These are phyloP conservation scores for Arthroderma uncinatum DNA, from an alignment of 2,329 filamentous ascomycete species.

Conservation along the genomic window DNA sequence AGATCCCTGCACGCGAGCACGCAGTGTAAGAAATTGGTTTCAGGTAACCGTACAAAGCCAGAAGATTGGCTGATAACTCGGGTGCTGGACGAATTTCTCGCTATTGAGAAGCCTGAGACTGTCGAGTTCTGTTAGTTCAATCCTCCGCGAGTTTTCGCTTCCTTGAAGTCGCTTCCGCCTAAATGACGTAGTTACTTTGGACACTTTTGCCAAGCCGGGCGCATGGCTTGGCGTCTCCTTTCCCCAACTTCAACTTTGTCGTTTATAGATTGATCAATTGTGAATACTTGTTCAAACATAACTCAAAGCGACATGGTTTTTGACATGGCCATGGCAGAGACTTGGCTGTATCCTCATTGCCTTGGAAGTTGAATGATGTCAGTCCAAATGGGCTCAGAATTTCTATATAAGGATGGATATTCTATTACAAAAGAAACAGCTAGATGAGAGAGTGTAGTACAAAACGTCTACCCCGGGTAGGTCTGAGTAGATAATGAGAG, in stretches of 20 bases:
- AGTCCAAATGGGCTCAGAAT: too few relatives aligned
- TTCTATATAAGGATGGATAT: background rate
- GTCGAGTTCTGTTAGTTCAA: background rate
- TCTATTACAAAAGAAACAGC: constrained; percentile 2
- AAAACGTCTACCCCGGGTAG: background rate
- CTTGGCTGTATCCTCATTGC: too few relatives aligned
- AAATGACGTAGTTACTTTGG: background rate
- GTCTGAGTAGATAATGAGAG: background rate
- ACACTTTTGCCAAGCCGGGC: background rate
- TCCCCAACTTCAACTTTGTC: too few relatives aligned
- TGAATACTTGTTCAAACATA: too few relatives aligned
- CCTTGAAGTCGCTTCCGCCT: background rate
- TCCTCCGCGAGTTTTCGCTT: background rate
- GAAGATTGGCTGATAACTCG: background rate
- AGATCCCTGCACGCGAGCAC: background rate
- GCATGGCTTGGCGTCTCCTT: too few relatives aligned
- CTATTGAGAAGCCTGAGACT: background rate
- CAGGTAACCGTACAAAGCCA: background rate
- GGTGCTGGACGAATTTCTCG: background rate
- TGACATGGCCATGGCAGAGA: too few relatives aligned
- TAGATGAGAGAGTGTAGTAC: background rate
- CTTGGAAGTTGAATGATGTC: too few relatives aligned
- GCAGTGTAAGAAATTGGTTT: background rate
- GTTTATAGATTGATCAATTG: too few relatives aligned
- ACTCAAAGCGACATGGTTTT: too few relatives aligned